Evolutionary conservation across 352 stramenopile genomes (phyloP), one percentile per base, ranked within the genome.

Genomic region (Phytophthora megakarya): DNA sequence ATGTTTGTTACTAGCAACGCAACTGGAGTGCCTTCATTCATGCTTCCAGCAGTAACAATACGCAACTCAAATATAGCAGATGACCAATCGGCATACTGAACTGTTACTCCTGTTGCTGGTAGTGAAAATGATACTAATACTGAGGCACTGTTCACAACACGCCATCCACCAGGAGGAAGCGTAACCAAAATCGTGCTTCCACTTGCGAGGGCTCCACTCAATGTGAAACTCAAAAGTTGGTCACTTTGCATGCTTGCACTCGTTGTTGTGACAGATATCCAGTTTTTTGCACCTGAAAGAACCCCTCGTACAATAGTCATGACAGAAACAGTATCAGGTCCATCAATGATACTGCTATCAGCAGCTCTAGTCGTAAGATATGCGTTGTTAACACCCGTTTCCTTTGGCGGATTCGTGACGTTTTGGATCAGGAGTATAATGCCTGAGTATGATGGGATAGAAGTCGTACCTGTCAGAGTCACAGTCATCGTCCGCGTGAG

Each of bases 241-340:
- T 89, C 74, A 33, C 82, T 91, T 57, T 38, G 40, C 75, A 83
- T 86, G 25, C 78, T 85, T 6, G 82, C 76, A 42, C 77, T 85
- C 18, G 61, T 49, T 3, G 76, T 81, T 8, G 68, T 78, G 1
- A 65, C 44, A 5, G 70, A 82, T 0, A 49, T 67, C 60, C 78
- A 86, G 0, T 63, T 60, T 49, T 80, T 84, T 3, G 26, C 12
- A 0, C 82, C 82, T 23, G 38, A 23, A 3, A 89, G 46, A 13
- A 21, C 6, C 33, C 82, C 82, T 44, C 69, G 46, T 18, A 54
- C 61, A 19, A 89, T 85, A 2, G 58, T 54, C 44, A 78, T 57
- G 0, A 88, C 71, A 6, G 73, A 80, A 25, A 91, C 63, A 1
- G 59, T 60, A 9, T 68, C 76, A 6, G 80, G 73, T 12, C 78